Evolutionary conservation across 2,329 filamentous ascomycete species (phyloP).

Genomic region (Cordyceps fumosorosea): DNA sequence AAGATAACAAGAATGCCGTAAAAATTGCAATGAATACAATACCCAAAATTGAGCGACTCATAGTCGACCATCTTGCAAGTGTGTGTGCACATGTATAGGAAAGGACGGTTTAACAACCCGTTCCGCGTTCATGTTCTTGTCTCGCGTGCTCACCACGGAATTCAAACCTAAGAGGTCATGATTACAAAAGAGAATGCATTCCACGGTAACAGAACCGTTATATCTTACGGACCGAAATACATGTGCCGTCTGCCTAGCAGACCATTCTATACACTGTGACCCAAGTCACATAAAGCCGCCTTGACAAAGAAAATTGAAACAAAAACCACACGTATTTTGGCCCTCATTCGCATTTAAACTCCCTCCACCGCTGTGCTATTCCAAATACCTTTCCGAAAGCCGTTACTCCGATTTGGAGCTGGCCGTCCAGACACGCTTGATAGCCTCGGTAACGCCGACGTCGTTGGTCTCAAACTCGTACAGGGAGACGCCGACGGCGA

Average conservation of each 20-base stretch:
- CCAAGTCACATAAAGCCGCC: slow-evolving; percentile 7
- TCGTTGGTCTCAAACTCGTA: slow-evolving; percentile 99
- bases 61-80: too few relatives aligned
- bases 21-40: background rate
- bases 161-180: background rate
- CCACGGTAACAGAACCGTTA: background rate
- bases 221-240: slow-evolving; percentile 10
- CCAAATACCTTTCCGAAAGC: background rate
- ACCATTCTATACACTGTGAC: slow-evolving; percentile 15
- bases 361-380: background rate
- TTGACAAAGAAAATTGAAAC: slow-evolving; percentile 6
- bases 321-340: background rate
- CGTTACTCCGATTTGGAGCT: slow-evolving; percentile 28
- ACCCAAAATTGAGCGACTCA: background rate
- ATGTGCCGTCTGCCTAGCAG: slow-evolving; percentile 5
- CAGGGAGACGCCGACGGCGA: slow-evolving; percentile 76
- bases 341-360: background rate
- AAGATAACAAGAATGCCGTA: background rate
- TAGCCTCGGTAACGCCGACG: slow-evolving; percentile 82
- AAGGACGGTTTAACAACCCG: background rate
- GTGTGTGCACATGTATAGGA: background rate
- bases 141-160: background rate
- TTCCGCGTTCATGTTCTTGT: too few relatives aligned
- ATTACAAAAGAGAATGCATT: slow-evolving; percentile 10
- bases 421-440: slow-evolving; percentile 86